These are phyloP conservation scores for Sapria himalayana DNA, from an alignment of 345 rosid species.

Conservation along the genomic window DNA sequence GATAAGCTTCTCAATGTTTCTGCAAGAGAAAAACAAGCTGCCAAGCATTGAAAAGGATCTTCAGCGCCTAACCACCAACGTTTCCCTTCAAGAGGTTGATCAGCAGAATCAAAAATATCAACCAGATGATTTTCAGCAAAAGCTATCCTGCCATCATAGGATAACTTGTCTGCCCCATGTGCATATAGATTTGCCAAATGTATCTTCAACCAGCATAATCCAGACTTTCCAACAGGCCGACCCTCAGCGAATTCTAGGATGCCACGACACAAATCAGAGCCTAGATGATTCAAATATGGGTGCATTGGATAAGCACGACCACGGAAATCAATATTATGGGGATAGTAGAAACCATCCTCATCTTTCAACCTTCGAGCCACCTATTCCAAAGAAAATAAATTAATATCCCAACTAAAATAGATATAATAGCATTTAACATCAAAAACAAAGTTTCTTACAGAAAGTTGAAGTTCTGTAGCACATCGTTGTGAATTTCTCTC, in stretches of 20 bases:
- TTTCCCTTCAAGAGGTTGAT: constrained; percentile 79
- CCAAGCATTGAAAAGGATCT: constrained; percentile 96
- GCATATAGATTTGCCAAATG: constrained; percentile 87
- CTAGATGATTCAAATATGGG: constrained; percentile 92
- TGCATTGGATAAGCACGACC: constrained; percentile 99
- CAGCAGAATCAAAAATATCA: constrained; percentile 86
- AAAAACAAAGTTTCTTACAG: constrained; percentile 35
- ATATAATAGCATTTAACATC: constrained; percentile 6
- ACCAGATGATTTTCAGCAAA: constrained; percentile 73
- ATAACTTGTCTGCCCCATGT: constrained; percentile 87
- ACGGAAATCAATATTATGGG: constrained; percentile 92
- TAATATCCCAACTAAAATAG: constrained; percentile 8
- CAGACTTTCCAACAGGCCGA: constrained; percentile 66
- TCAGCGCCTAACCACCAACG: constrained; percentile 97
- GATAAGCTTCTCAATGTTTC: constrained; percentile 80
- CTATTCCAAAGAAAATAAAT: constrained; percentile 23
- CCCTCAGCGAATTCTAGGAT: constrained; percentile 92
- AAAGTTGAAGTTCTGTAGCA: constrained; percentile 77
- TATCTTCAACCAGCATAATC: constrained; percentile 84
- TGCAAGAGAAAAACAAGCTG: constrained; percentile 60
- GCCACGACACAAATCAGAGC: constrained; percentile 95
- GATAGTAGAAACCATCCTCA: constrained; percentile 86
- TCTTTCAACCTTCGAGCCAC: constrained; percentile 88
- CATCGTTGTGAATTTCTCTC: constrained; percentile 96
- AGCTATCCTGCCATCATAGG: constrained; percentile 56